Evolutionary conservation across 371 early-diverging fungal species (phyloP).

Genomic region (Mortierella sp.): DNA sequence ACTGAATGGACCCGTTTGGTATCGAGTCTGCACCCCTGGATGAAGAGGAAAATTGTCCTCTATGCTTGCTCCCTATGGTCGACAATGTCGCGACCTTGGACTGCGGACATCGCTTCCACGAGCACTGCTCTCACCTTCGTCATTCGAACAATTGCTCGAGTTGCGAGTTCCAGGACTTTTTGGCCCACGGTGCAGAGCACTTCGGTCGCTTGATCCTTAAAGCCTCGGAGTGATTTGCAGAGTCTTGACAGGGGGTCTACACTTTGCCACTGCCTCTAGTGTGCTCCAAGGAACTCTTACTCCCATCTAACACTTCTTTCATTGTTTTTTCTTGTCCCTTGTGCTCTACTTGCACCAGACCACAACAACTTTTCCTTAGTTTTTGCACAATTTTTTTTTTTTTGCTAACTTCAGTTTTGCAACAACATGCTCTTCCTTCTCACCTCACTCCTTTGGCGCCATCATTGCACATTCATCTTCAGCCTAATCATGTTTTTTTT

Average conservation of each 20-base stretch:
- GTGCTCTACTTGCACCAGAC: too few relatives aligned
- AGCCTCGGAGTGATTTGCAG: not conserved
- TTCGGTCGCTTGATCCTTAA: not conserved
- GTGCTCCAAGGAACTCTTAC: not conserved
- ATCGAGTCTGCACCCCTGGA: slow-evolving; percentile 16
- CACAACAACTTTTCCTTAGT: too few relatives aligned
- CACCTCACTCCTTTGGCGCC: too few relatives aligned
- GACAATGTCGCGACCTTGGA: not conserved
- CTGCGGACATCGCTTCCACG: slow-evolving; percentile 23
- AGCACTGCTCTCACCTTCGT: not conserved
- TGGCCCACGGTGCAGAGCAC: not conserved
- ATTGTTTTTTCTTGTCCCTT: not conserved
- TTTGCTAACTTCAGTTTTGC: too few relatives aligned
- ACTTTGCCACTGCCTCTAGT: not conserved
- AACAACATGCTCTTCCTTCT: too few relatives aligned
- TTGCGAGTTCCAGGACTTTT: not conserved
- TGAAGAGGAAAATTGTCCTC: not conserved
- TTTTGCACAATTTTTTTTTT: too few relatives aligned
- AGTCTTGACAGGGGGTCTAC: not conserved
- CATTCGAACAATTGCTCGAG: not conserved
- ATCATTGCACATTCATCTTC: too few relatives aligned
- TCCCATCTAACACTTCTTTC: not conserved
- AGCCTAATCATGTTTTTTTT: too few relatives aligned
- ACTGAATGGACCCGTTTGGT: slow-evolving; percentile 23
- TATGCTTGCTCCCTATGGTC: slow-evolving; percentile 14